phyloP scores from a whole-genome alignment of 257 asterid species.

The Solanum virginianum region DNA sequence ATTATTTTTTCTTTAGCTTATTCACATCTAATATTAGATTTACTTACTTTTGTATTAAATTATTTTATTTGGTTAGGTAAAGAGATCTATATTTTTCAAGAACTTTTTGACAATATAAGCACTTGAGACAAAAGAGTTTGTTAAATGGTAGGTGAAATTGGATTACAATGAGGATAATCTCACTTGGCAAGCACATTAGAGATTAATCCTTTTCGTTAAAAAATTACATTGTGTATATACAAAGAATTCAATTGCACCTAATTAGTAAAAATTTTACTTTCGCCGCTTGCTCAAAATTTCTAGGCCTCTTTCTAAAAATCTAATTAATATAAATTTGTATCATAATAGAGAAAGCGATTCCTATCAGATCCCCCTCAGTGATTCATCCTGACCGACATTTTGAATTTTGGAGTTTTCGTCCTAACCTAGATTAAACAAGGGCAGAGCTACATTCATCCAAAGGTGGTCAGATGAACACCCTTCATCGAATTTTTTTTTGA shows the following conservation, averaged over 20 bases:
- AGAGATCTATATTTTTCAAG: not conserved
- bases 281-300: not conserved
- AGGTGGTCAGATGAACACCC: too few species aligned
- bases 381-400: too few species aligned
- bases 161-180: not conserved
- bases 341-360: too few species aligned
- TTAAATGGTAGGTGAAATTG: conserved; percentile 11
- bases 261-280: not conserved
- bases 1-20: not conserved
- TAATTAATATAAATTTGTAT: too few species aligned
- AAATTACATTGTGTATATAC: not conserved
- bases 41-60: not conserved
- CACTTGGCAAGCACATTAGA: not conserved
- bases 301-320: too few species aligned
- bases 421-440: too few species aligned
- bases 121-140: conserved; percentile 13
- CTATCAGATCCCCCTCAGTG: too few species aligned
- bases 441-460: too few species aligned
- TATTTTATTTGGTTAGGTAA: not conserved
- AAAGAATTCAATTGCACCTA: not conserved
- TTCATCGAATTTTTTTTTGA: too few species aligned
- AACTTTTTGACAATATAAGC: conserved; percentile 10
- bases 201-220: not conserved
- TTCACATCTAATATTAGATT: conserved; percentile 1
- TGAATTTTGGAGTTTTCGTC: too few species aligned